A percentile compares a stretch with the other conserved stretches of the same genome.
Evolutionary conservation across 805 yeast genomes (phyloP).

Genomic region (Pichia cabralensis): DNA sequence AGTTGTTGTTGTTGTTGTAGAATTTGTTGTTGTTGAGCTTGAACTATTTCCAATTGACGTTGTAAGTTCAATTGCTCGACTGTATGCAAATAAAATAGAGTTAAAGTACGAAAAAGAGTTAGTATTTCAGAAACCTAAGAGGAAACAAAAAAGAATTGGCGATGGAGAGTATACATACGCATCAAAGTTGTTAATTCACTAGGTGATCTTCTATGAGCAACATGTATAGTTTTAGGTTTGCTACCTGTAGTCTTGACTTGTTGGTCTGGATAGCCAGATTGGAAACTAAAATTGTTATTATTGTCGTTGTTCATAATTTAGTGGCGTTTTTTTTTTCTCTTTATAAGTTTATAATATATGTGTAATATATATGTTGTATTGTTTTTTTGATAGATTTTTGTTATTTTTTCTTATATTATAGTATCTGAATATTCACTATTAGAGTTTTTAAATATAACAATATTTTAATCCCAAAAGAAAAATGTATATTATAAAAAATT

Average conservation of each 20-base stretch:
- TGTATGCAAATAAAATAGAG: slow-evolving; percentile 10
- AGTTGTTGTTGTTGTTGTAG: slow-evolving; percentile 58
- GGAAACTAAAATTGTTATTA: background rate
- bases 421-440: too few relatives aligned
- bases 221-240: slow-evolving; percentile 59
- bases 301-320: background rate
- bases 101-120: background rate
- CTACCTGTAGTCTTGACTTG: slow-evolving; percentile 25
- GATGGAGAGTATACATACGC: slow-evolving; percentile 37
- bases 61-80: slow-evolving; percentile 84
- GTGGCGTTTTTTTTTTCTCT: too few relatives aligned
- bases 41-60: slow-evolving; percentile 85
- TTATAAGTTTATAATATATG: too few relatives aligned
- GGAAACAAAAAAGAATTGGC: background rate
- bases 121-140: background rate
- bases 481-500: too few relatives aligned
- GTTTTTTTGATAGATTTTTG: too few relatives aligned
- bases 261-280: too few relatives aligned
- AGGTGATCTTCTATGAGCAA: slow-evolving; percentile 97
- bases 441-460: too few relatives aligned
- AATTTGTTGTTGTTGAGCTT: slow-evolving; percentile 85
- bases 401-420: too few relatives aligned
- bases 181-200: slow-evolving; percentile 85
- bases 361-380: too few relatives aligned
- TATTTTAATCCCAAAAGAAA: too few relatives aligned